A percentile compares a stretch with the other conserved stretches of the same genome.
Conservation (phyloP, 768 basidiomycete genomes). For the Pholiota molesta region DNA sequence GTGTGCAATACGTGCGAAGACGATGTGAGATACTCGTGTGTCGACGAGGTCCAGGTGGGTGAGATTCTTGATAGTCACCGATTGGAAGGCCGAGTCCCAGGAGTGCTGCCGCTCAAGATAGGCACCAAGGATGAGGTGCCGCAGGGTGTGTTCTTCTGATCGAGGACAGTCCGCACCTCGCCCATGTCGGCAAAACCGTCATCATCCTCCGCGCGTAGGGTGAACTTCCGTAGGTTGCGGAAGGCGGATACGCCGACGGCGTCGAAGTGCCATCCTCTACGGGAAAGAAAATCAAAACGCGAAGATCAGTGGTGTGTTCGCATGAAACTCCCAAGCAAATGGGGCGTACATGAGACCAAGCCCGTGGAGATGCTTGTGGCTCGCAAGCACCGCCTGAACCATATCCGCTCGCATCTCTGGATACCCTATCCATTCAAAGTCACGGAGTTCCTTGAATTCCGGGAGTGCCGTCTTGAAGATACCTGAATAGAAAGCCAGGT, state of each 20-base stretch:
- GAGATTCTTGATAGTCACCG: slow-evolving; percentile 63
- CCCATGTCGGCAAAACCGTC: slow-evolving; percentile 73
- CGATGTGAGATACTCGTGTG: slow-evolving; percentile 65
- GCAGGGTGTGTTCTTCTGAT: slow-evolving; percentile 60
- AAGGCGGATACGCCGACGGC: slow-evolving; percentile 71
- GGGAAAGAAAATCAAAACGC: not conserved
- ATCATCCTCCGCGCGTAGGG: slow-evolving; percentile 70
- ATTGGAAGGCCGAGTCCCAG: slow-evolving; percentile 69
- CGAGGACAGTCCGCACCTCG: slow-evolving; percentile 65
- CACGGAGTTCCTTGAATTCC: slow-evolving; percentile 59
- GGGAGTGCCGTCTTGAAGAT: slow-evolving; percentile 67
- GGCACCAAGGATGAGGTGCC: slow-evolving; percentile 70
- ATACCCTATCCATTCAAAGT: slow-evolving; percentile 81
- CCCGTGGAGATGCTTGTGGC: slow-evolving; percentile 54
- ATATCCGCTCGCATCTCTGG: slow-evolving; percentile 71
- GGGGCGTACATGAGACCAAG: slow-evolving; percentile 59
- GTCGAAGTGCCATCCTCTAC: slow-evolving; percentile 74
- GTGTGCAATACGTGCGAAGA: slow-evolving; percentile 64
- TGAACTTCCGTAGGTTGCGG: slow-evolving; percentile 62
- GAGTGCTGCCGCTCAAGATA: slow-evolving; percentile 65
- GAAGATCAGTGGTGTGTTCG: not conserved
- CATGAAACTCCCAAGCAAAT: not conserved
- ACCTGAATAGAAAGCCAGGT: slow-evolving; percentile 32
- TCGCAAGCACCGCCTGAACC: slow-evolving; percentile 58
- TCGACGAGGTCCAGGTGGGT: slow-evolving; percentile 74